Conservation (phyloP, 2,329 filamentous ascomycete genomes). For the Aspergillus arachidicola region DNA sequence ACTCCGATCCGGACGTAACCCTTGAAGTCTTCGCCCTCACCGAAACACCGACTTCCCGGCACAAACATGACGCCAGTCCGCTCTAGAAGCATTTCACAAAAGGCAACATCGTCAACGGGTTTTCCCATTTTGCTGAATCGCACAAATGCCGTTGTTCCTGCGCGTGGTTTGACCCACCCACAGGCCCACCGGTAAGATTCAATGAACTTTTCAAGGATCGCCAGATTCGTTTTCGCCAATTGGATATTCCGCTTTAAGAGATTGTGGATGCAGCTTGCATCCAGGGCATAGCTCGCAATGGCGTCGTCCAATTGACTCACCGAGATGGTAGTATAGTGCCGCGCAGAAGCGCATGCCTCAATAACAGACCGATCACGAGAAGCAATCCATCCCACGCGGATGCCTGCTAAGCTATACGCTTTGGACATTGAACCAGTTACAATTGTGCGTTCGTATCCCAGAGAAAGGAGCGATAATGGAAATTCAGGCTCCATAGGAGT, state of each 20-base stretch:
- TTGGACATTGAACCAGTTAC: slow-evolving; percentile 83
- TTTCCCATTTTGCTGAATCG: slow-evolving; percentile 62
- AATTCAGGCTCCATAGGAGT: slow-evolving; percentile 55
- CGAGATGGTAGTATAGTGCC: slow-evolving; percentile 85
- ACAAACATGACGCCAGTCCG: slow-evolving; percentile 72
- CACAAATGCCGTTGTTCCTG: slow-evolving; percentile 81
- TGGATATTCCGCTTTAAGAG: slow-evolving; percentile 66
- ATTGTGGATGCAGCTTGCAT: slow-evolving; percentile 63
- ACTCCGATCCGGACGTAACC: slow-evolving; percentile 78
- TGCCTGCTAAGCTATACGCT: slow-evolving; percentile 79
- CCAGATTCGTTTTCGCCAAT: slow-evolving; percentile 69
- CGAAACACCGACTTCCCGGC: slow-evolving; percentile 74
- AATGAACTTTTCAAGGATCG: slow-evolving; percentile 68
- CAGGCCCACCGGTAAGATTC: slow-evolving; percentile 64
- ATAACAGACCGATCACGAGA: slow-evolving; percentile 66
- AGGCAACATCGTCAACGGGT: slow-evolving; percentile 67
- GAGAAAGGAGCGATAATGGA: slow-evolving; percentile 69
- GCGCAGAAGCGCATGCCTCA: slow-evolving; percentile 62
- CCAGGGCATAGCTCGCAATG: slow-evolving; percentile 74
- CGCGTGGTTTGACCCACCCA: slow-evolving; percentile 72
- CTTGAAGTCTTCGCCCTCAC: slow-evolving; percentile 62
- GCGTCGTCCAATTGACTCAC: slow-evolving; percentile 82
- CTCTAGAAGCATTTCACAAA: slow-evolving; percentile 68
- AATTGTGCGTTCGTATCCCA: slow-evolving; percentile 72
- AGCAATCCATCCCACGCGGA: slow-evolving; percentile 82